phyloP scores from a whole-genome alignment of 2,329 filamentous ascomycete genomes.

The Aspergillus brunneoviolaceus region DNA sequence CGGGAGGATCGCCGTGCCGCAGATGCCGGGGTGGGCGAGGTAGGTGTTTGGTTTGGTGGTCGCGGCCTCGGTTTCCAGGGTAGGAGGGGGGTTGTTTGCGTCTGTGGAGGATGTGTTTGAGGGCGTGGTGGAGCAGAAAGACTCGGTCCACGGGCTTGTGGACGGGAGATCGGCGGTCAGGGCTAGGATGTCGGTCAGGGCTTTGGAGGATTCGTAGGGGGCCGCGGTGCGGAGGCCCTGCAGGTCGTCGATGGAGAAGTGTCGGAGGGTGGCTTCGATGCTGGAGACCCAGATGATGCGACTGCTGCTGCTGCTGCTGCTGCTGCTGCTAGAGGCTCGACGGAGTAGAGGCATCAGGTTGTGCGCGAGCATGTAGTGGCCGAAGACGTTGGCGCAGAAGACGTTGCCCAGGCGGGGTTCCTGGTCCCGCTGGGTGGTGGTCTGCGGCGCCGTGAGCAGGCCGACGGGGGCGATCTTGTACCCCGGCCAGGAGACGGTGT shows the following conservation, averaged over 20 bases:
- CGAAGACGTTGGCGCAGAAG: slow-evolving; percentile 91
- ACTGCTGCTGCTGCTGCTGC: slow-evolving; percentile 41
- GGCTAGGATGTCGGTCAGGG: slow-evolving; percentile 79
- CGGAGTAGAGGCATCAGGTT: slow-evolving; percentile 72
- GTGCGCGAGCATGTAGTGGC: slow-evolving; percentile 87
- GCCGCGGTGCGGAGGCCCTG: slow-evolving; percentile 64
- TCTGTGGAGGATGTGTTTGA: background rate
- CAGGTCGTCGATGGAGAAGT: slow-evolving; percentile 68
- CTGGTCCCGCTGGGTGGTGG: slow-evolving; percentile 32
- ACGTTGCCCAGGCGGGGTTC: slow-evolving; percentile 72
- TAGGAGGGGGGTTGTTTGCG: too few relatives aligned
- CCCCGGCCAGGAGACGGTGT: slow-evolving; percentile 71
- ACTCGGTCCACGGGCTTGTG: slow-evolving; percentile 55
- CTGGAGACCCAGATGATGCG: slow-evolving; percentile 87
- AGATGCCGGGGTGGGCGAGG: slow-evolving; percentile 81
- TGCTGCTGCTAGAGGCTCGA: slow-evolving; percentile 34
- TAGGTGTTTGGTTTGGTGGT: slow-evolving; percentile 62
- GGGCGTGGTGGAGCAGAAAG: slow-evolving; percentile 53
- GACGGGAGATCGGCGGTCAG: slow-evolving; percentile 70
- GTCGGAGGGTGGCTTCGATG: slow-evolving; percentile 64
- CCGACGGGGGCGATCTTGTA: slow-evolving; percentile 69
- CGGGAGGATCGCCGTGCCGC: slow-evolving; percentile 77
- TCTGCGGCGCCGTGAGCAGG: slow-evolving; percentile 55
- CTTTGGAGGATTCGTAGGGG: slow-evolving; percentile 85
- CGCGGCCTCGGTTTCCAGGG: too few relatives aligned